Base-by-base conservation (phyloP, 2,329 filamentous ascomycete species). In the Hypoxylon rubiginosum region DNA sequence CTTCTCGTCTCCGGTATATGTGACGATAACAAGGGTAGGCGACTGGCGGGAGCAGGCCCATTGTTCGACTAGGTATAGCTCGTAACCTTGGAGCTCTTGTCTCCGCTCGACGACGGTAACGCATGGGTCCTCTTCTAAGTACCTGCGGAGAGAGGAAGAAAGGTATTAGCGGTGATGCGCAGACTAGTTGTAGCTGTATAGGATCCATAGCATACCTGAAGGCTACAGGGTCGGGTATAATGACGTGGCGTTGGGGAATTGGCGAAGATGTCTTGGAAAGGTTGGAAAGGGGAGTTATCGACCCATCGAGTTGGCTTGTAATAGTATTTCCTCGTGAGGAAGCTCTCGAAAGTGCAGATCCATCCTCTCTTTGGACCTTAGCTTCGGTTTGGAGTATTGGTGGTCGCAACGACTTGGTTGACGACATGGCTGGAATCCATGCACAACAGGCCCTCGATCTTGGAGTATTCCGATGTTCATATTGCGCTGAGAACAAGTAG, bases 1-100 rank as follows among this genome's bases (percentile, higher is more conserved):
- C 34, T 89, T 89, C 34, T 88, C 85, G 73, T 97, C 94, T 58
- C 95, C 96, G 0, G 95, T 98, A 76, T 96, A 97, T 2, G 94
- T 97, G 45, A 92, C 92, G 70, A 98, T 97, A 53, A 97, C 88
- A 69, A 97, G 92, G 15, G 95, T 97, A 0, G 95, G 95, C 67
- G 97, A 93, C 61, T 90, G 87, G 56, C 96, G 89, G 11, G 95
- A 97, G 79, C 94, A 97, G 5, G 93, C 93, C 96, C 96, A 99
- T 84, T 99, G 96, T 79, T 98, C 96, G 70, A 98, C 93, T 15
- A 98, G 82, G 79, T 98, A 98, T 67, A 95, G 85, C 78, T 98
- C 94, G 80, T 97, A 98, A 70, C 95, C 95, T 66, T 87, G 82
- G 5, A 99, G 85, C 53, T 86, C 83, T 53, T 86, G 85, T 59